Conservation (phyloP, 2,329 filamentous ascomycete species). For the Fusarium sp. region DNA sequence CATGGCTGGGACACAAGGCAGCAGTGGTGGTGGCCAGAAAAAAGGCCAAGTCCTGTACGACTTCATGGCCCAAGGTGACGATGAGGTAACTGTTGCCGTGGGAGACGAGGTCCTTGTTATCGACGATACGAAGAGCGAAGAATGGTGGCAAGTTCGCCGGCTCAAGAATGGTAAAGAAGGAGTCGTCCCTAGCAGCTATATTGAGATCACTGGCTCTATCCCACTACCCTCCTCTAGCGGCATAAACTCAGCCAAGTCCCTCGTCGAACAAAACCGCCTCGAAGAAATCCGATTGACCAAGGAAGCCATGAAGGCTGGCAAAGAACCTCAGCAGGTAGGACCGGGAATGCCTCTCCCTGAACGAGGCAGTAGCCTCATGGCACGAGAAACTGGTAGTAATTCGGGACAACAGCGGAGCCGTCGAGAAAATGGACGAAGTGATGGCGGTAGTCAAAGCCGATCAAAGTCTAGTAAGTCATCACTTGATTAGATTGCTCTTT, state of each 20-base stretch:
- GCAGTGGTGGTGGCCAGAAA: conserved; percentile 59
- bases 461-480: conserved; percentile 75
- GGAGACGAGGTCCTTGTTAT: conserved; percentile 92
- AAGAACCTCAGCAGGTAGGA: conserved; percentile 73
- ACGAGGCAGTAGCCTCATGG: conserved; percentile 80
- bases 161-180: conserved; percentile 94
- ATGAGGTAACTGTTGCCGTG: conserved; percentile 90
- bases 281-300: conserved; percentile 88
- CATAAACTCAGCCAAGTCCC: conserved; percentile 64
- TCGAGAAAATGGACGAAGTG: conserved; percentile 72
- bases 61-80: conserved; percentile 95
- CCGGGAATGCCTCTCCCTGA: conserved; percentile 78
- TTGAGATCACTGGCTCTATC: conserved; percentile 82
- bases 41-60: conserved; percentile 91
- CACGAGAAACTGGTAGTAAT: conserved; percentile 72
- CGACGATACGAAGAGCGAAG: conserved; percentile 91
- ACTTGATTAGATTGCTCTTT: not conserved
- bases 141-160: conserved; percentile 97
- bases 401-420: conserved; percentile 74
- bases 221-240: conserved; percentile 60
- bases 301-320: conserved; percentile 74
- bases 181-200: conserved; percentile 95
- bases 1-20: conserved; percentile 74
- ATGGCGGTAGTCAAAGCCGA: conserved; percentile 61
- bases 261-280: conserved; percentile 77